Base-by-base conservation (phyloP, 2,329 filamentous ascomycete species). In the Hymenoscyphus albidus region DNA sequence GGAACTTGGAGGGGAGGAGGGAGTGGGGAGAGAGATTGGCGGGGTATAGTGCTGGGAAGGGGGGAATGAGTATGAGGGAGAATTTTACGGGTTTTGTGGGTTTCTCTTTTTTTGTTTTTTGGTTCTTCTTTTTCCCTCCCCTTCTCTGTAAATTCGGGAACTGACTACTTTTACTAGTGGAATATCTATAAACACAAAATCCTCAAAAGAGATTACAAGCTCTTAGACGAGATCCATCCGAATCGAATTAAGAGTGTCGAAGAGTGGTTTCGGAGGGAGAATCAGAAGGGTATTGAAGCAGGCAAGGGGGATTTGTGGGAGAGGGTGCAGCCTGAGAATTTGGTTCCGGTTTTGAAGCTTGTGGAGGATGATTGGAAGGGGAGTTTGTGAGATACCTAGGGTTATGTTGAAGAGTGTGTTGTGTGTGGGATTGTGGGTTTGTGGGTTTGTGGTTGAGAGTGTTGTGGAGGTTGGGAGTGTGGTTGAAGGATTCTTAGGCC, bases 191-290 rank as follows among this genome's bases (percentile, higher is more conserved):
- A 74, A 57, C 62, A 77, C 62, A 79, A 78, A 1, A 67, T 54
- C 13, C 68, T 83, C 1, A 71, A 71, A 64, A 76, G 81, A 59
- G 79, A 85, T 69, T 83, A 83, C 69, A 73, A 69, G 14, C 66
- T 84, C 18, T 71, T 85, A 54, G 82, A 85, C 69, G 77, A 81
- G 72, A 84, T 85, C 59, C 77, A 81, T 69, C 82, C 83, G 0
- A 70, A 70, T 1, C 75, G 83, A n/a, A 79, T 83, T 63, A 78
- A 72, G 69, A 80, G 73, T 40, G 80, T 77, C 0, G 80, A 82
- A 69, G 78, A 84, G 66, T 85, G 80, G 76, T 80, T 85, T 58
- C 66, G 72, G 3, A 70, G 67, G 7, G 77, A 80, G 68, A 75
- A 80, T 39, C 70, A 78, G 78, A 80, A 59, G 6, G 68, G 70